Base-by-base conservation (phyloP, 257 asterid species). In the Salvia hispanica region DNA sequence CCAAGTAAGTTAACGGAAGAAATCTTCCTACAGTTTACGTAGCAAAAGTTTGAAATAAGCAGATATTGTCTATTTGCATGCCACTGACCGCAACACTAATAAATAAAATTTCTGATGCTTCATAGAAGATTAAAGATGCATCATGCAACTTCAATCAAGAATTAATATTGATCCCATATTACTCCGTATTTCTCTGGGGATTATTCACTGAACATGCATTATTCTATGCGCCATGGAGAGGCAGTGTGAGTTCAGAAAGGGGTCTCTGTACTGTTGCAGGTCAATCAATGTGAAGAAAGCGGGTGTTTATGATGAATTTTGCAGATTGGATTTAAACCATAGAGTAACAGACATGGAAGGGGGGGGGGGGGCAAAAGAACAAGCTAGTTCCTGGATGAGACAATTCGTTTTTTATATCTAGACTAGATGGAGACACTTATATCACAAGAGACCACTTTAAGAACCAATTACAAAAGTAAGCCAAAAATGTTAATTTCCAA, bases 291-390 rank as follows among this genome's bases (percentile, higher is more conserved):
- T 34, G 48, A 37, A 8, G 37, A 36, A 58, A 8, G n/a, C 15
- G 64, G 47, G 14, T 58, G 47, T 14, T 37, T 6, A 58, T 15
- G 47, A 1, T 37, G 3, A 58, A 37, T n/a, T 34, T 37, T 58
- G 18, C 46, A 58, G 47, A 36, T 58, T 58, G 45, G 63, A n/a
- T 58, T 36, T n/a, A 37, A 37, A 58, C 14, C 64, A 37, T 58
- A 13, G 48, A n/a, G 47, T 14, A 37, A 13, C 64, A 36, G 34
- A 39, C 48, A 59, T 21, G 13, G 15, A 37, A 39, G 16, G 12
- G 50, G 21, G 16, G 14, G 15, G 16, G 12, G 50, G 21, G 16
- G 14, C 7, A 5, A 57, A 57, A 13, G 44, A 6, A 34, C 18
- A 57, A 34, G 21, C 44, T 44, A 57, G 44, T 57, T 57, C 45